Evolutionary conservation across 345 rosid species (phyloP).

Genomic region (Melaleuca alternifolia): DNA sequence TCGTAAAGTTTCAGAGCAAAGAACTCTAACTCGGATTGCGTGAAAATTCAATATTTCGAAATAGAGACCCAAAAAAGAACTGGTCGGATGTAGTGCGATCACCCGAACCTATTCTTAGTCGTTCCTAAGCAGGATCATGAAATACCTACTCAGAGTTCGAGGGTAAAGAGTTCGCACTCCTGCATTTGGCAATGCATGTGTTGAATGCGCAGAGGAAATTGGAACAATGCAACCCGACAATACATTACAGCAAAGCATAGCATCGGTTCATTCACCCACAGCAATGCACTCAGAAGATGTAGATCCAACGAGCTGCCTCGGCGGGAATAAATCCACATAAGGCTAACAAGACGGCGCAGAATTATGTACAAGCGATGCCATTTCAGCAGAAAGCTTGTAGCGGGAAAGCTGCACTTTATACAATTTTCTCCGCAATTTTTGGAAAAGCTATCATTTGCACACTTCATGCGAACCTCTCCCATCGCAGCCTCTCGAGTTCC

Average conservation of each 20-base stretch:
- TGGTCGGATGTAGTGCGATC: too few relatives aligned
- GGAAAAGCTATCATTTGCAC: background rate
- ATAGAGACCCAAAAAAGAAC: background rate
- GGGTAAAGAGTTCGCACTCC: background rate
- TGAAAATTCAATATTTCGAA: background rate
- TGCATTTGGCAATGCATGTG: background rate
- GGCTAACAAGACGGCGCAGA: background rate
- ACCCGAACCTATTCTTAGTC: background rate
- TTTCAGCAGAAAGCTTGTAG: background rate
- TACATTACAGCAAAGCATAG: background rate
- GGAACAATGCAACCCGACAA: background rate
- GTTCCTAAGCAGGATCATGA: background rate
- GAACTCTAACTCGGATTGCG: background rate
- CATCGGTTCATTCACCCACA: background rate
- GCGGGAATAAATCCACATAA: background rate
- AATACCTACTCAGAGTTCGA: background rate
- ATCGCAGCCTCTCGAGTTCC: conserved; percentile 75
- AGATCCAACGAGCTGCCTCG: background rate
- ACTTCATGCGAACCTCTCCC: conserved; percentile 48
- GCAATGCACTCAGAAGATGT: background rate
- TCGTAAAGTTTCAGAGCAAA: background rate
- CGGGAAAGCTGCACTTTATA: background rate
- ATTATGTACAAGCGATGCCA: background rate
- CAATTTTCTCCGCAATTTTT: background rate
- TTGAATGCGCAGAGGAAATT: background rate